phyloP scores from a whole-genome alignment of 164 flowering plant genomes.

The Protea cynaroides region DNA sequence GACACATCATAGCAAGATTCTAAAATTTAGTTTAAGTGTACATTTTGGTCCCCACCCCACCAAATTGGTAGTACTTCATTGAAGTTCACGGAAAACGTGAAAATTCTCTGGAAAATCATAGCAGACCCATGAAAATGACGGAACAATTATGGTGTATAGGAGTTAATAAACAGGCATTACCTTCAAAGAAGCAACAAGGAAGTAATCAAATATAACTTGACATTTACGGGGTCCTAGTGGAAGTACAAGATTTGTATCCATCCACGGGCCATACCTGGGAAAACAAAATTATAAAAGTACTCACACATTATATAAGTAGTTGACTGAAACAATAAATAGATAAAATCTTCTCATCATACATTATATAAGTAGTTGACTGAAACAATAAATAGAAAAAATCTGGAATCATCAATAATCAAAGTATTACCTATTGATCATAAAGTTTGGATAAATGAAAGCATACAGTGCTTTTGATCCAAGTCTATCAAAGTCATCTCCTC shows the following conservation, averaged over 20 bases:
- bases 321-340: not conserved
- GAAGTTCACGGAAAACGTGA: too few species aligned
- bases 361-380: not conserved
- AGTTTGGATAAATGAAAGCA: conserved; percentile 91
- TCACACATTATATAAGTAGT: not conserved
- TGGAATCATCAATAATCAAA: not conserved
- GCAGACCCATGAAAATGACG: too few species aligned
- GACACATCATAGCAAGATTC: too few species aligned
- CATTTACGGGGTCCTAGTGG: conserved; percentile 79
- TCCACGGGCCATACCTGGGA: conserved; percentile 93
- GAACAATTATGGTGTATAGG: too few species aligned
- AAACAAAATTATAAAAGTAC: not conserved
- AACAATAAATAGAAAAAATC: not conserved
- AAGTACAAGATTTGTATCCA: conserved; percentile 91
- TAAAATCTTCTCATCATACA: not conserved
- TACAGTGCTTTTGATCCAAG: conserved; percentile 79
- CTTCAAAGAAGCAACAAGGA: conserved; percentile 56
- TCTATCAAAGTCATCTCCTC: conserved; percentile 45
- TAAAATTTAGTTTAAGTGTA: too few species aligned
- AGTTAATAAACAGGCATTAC: conserved; percentile 23
- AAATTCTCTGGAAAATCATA: too few species aligned
- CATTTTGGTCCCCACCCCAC: too few species aligned
- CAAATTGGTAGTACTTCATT: too few species aligned
- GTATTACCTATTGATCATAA: conserved; percentile 81
- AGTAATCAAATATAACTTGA: conserved; percentile 83